phyloP scores from a whole-genome alignment of 306 rosid genomes.

The Sicyos baderoa region DNA sequence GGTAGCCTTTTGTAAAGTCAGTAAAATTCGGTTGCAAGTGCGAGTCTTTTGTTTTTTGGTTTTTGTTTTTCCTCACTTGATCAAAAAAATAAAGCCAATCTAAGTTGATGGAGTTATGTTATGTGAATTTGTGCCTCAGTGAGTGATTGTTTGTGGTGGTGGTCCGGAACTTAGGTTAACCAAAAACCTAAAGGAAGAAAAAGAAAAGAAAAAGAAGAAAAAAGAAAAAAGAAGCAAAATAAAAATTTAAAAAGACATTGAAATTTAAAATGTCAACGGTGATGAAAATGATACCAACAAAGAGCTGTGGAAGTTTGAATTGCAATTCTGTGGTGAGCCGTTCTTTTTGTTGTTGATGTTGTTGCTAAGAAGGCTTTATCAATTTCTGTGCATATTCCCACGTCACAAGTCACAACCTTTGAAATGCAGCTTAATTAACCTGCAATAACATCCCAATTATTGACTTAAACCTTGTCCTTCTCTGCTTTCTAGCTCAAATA shows the following conservation, averaged over 20 bases:
- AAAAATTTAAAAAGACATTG: not conserved
- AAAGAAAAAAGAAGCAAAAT: not conserved
- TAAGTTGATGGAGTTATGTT: constrained; percentile 26
- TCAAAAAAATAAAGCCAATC: constrained; percentile 57
- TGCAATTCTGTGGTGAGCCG: constrained; percentile 35
- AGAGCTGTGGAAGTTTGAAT: constrained; percentile 41
- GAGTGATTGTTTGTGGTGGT: constrained; percentile 37
- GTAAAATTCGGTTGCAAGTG: constrained; percentile 34
- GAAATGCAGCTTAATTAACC: constrained; percentile 26
- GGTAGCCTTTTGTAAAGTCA: constrained; percentile 51
- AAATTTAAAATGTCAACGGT: constrained; percentile 66
- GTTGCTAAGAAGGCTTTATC: constrained; percentile 52
- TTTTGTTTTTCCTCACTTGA: not conserved
- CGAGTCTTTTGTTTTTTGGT: not conserved
- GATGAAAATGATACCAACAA: constrained; percentile 34
- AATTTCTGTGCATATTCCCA: constrained; percentile 65
- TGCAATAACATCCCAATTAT: constrained; percentile 26
- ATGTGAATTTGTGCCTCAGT: constrained; percentile 40
- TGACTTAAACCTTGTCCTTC: constrained; percentile 10
- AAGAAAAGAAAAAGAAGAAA: constrained; percentile 27
- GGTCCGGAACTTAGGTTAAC: constrained; percentile 54
- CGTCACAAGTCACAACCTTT: constrained; percentile 34
- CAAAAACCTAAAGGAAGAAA: constrained; percentile 33
- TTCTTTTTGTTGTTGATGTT: constrained; percentile 33
- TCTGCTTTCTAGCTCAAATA: constrained; percentile 16